Percentiles rank a stretch among this genome's conserved stretches.
phyloP scores from a whole-genome alignment of 2,329 filamentous ascomycete genomes.

The Apiospora phragmitis region DNA sequence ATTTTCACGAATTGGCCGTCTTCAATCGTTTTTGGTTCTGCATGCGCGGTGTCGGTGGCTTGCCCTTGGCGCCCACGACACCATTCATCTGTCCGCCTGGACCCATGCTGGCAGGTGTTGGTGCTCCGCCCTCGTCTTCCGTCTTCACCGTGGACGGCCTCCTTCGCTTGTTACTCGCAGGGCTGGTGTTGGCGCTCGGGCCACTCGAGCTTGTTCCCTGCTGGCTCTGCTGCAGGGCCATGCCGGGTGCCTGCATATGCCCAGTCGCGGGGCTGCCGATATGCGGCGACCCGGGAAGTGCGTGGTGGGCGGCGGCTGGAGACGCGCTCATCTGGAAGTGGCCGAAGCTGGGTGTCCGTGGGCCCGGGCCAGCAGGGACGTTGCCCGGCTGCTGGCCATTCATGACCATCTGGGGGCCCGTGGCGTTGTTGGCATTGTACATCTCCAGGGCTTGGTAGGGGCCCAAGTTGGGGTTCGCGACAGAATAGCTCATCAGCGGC shows the following conservation, averaged over 20 bases:
- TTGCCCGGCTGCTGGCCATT: conserved; percentile 47
- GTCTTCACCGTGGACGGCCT: conserved; percentile 58
- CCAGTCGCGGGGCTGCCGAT: conserved; percentile 62
- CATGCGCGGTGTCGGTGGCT: conserved; percentile 59
- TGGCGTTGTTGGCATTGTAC: conserved; percentile 49
- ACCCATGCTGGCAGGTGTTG: conserved; percentile 45
- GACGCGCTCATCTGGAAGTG: conserved; percentile 60
- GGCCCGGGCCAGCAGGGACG: conserved; percentile 40
- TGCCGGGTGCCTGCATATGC: conserved; percentile 63
- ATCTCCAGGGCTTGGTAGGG: conserved; percentile 62
- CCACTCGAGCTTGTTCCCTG: conserved; percentile 67
- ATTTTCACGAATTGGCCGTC: neutral
- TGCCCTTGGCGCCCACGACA: conserved; percentile 45
- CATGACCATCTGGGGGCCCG: conserved; percentile 38
- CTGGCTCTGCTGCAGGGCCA: conserved; percentile 68
- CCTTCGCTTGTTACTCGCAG: conserved; percentile 59
- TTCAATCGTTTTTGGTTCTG: conserved; percentile 51
- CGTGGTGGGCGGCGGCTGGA: conserved; percentile 59
- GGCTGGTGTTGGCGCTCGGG: conserved; percentile 67
- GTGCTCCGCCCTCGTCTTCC: conserved; percentile 55
- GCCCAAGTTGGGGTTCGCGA: conserved; percentile 52
- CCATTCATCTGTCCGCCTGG: conserved; percentile 52
- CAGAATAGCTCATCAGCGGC: conserved; percentile 60
- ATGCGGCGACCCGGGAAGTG: conserved; percentile 63
- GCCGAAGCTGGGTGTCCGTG: conserved; percentile 55